Base-by-base conservation (phyloP, 371 early-diverging fungal genomes). In the Mortierella sp. region DNA sequence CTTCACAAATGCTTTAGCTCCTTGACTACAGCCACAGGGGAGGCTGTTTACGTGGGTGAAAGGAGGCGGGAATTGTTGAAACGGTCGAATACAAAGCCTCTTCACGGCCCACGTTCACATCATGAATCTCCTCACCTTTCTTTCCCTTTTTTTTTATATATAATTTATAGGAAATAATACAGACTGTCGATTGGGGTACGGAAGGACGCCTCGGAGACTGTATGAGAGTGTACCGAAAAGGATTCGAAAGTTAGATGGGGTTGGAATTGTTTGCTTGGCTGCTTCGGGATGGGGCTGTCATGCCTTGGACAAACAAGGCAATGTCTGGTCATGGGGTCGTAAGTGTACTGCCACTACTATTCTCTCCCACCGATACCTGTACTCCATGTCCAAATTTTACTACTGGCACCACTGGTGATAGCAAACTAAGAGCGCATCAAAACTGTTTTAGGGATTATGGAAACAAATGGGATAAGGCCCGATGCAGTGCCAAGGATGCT, bases 301-400 rank as follows among this genome's bases (percentile, higher is more conserved):
- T 57, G 79, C 73, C 7, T 56, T 77, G 25, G 79, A 77, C 44
- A 68, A 68, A 50, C 65, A 72, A 1, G 79, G 79, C 19, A 62
- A 69, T 28, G 66, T 77, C 16, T 77, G 79, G 79, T 69, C 79
- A 9, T 77, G 79, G 79, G 79, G 79, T 15, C 73, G 79, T 77
- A 75, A 68, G 76, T 71, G 1, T 7, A 16, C 23, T 28, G 18
- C 23, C 28, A 28, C 46, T 12, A 3, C 14, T 66, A n/a, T 43
- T 44, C 0, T 44, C 26, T 43, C 14, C 15, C 7, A 2, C 30
- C n/a, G 16, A n/a, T 45, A 18, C 47, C 21, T 62, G 29, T 50
- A 7, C 29, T 12, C 4, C 28, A 2, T 30, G 44, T 16, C 16
- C 28, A 16, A 2, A 15, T 25, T 37, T 45, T 25, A 59, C 23